Percentiles rank a stretch among this genome's conserved stretches.
phyloP scores from a whole-genome alignment of 768 basidiomycete genomes.

The Neoboletus brunneissimus region DNA sequence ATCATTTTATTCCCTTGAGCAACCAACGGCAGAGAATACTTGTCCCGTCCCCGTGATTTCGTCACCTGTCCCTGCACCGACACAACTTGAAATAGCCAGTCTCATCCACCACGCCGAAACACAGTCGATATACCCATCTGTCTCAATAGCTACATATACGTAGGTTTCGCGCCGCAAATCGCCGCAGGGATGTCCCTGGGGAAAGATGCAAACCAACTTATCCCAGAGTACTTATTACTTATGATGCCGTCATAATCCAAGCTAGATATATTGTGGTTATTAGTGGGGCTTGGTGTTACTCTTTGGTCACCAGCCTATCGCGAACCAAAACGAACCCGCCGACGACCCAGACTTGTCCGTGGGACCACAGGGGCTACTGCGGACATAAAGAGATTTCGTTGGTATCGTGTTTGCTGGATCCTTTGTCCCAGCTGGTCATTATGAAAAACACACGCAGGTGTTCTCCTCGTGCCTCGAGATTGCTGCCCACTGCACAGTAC shows the following conservation, averaged over 20 bases:
- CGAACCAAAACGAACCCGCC: not conserved
- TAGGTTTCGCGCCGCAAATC: not conserved
- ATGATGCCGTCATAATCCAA: constrained; percentile 3
- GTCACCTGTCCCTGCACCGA: not conserved
- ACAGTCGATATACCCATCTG: not conserved
- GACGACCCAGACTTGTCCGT: constrained; percentile 3
- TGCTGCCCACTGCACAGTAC: too few relatives aligned
- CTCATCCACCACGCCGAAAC: not conserved
- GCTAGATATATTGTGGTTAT: not conserved
- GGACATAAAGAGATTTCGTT: constrained; percentile 4
- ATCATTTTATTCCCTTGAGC: constrained; percentile 8
- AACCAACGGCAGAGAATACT: not conserved
- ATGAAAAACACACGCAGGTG: too few relatives aligned
- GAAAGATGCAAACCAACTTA: not conserved
- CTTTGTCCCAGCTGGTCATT: not conserved
- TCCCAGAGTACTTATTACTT: not conserved
- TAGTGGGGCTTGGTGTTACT: not conserved
- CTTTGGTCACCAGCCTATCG: not conserved
- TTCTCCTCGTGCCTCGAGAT: not conserved
- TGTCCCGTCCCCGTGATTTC: not conserved
- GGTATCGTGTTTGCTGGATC: constrained; percentile 1
- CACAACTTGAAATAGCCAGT: not conserved
- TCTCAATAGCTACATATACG: not conserved
- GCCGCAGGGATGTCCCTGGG: constrained; percentile 1
- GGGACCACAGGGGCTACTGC: constrained; percentile 1